Conservation (phyloP, 306 rosid species). For the Phaseolus lunatus region DNA sequence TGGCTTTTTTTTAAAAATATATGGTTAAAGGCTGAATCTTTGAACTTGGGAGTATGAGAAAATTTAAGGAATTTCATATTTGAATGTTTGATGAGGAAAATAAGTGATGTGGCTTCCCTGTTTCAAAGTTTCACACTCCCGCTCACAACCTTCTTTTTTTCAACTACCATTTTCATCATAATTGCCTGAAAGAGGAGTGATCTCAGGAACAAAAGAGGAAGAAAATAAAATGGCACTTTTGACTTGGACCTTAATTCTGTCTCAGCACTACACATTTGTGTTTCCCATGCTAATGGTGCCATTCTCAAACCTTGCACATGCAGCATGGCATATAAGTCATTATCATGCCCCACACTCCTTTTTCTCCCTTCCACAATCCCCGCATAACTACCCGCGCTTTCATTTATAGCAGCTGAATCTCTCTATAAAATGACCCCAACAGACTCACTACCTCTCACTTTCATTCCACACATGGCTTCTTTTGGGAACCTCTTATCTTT, state of each 20-base stretch:
- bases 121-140: conserved; percentile 29
- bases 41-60: too few relatives aligned
- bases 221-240: conserved; percentile 34
- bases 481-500: conserved; percentile 45
- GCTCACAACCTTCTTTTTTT: background rate
- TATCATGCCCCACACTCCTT: conserved; percentile 56
- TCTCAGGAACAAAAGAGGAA: background rate
- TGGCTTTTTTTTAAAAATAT: too few relatives aligned
- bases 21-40: too few relatives aligned
- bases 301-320: conserved; percentile 60
- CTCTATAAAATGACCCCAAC: conserved; percentile 52
- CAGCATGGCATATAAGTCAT: conserved; percentile 50
- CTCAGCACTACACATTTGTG: conserved; percentile 28
- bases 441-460: conserved; percentile 7
- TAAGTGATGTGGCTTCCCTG: background rate
- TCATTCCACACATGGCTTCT: conserved; percentile 58
- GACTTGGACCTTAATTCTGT: conserved; percentile 31
- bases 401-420: background rate
- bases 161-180: background rate
- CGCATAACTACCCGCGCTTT: conserved; percentile 59
- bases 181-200: conserved; percentile 16
- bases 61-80: too few relatives aligned
- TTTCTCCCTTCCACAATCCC: conserved; percentile 60
- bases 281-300: conserved; percentile 47
- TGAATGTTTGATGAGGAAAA: background rate